Percentiles rank a stretch among this genome's conserved stretches.
These are phyloP conservation scores for Chenopodium suecicum DNA, from an alignment of 148 eudicot genomes.

Conservation along the genomic window DNA sequence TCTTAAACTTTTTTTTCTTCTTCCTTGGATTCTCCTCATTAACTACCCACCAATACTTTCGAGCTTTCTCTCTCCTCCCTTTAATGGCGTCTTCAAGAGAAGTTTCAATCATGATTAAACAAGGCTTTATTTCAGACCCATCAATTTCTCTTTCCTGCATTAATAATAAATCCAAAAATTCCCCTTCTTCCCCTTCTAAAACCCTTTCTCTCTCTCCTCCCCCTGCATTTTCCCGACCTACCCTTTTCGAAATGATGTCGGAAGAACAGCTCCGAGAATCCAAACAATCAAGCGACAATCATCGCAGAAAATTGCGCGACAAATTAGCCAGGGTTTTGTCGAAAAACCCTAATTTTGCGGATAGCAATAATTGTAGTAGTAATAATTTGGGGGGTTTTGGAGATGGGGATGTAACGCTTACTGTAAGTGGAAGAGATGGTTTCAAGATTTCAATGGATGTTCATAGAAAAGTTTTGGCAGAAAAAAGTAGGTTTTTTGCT, in stretches of 20 bases:
- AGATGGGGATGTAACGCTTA: slow-evolving; percentile 70
- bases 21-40: neutral
- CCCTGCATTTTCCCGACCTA: slow-evolving; percentile 50
- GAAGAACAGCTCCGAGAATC: slow-evolving; percentile 61
- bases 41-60: neutral
- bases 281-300: slow-evolving; percentile 35
- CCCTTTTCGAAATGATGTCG: slow-evolving; percentile 87
- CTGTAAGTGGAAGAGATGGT: slow-evolving; percentile 61
- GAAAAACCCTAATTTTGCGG: slow-evolving; percentile 35
- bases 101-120: slow-evolving; percentile 38
- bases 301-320: slow-evolving; percentile 42
- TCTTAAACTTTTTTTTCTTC: neutral
- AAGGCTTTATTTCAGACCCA: slow-evolving; percentile 39
- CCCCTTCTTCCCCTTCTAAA: slow-evolving; percentile 29
- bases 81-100: slow-evolving; percentile 37
- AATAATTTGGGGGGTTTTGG: slow-evolving; percentile 43
- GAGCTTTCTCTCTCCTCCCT: neutral
- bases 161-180: slow-evolving; percentile 15
- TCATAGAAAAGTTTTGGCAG: slow-evolving; percentile 58
- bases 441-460: slow-evolving; percentile 73
- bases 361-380: slow-evolving; percentile 20
- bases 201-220: slow-evolving; percentile 34
- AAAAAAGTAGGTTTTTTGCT: slow-evolving; percentile 69
- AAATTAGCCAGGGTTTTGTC: slow-evolving; percentile 52
- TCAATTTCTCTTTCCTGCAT: slow-evolving; percentile 30